Evolutionary conservation across 257 asterid species (phyloP), one percentile per base, ranked within the genome.

Genomic region (Dorcoceras hygrometricum): DNA sequence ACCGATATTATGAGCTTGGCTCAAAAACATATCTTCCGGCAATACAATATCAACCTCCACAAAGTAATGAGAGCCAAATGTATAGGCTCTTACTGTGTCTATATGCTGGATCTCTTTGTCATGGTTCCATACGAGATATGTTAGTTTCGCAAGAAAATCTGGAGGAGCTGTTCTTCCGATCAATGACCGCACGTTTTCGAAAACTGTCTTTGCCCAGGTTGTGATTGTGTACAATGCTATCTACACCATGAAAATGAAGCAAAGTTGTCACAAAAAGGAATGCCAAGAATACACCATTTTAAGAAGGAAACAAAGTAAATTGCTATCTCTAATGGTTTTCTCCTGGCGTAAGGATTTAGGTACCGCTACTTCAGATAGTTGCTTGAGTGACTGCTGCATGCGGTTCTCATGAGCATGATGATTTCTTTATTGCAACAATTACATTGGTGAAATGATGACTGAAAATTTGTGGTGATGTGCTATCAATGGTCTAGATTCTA

Each of bases 141-240:
- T 88, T 39, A 87, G 25, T 62, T 89, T 92, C 32, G 95, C 79
- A 8, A 92, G 89, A 73, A 84, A 92, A 36, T 89, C 98, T n/a
- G 98, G 97, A 5, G 98, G 97, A 4, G 98, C 95, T 18, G 98
- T 80, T 75, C 96, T 84, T 67, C 97, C 97, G 2, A 92, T 92
- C 39, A 92, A 84, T 23, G 93, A 82, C 81, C 87, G 57, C 51
- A 92, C 96, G 20, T 89, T 89, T 71, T 92, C 98, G 8, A 92
- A 27, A 23, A 92, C 98, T 3, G 97, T 89, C 82, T 68, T 87
- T 16, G 97, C 81, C 97, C 98, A 92, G 0, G 98, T 92, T 77
- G 72, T 74, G 71, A 92, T 92, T 18, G 97, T 92, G 70, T 92
- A 92, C 55, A 89, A 7, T 6, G 98, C 96, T 18, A 92, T 92